Base-by-base conservation (phyloP, 2,329 filamentous ascomycete genomes). In the Dactylellina sp. region DNA sequence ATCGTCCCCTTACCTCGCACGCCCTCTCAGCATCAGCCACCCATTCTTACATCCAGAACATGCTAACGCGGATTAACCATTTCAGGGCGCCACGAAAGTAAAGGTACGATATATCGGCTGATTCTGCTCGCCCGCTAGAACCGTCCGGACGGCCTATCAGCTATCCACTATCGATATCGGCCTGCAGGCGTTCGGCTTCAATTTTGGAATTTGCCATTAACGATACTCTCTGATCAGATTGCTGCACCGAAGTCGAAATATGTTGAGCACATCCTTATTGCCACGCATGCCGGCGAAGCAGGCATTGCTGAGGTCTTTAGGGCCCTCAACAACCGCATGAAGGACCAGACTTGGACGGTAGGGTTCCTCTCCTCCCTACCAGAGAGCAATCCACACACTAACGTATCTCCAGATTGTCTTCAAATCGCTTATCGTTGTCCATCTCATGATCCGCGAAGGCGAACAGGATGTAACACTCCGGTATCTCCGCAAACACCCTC, bases 301-400 rank as follows among this genome's bases (percentile, higher is more conserved):
- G 95, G 94, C 77, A 92, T 99, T 72, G 94, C 90, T 72, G 95
- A 99, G 83, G 91, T 99, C 80, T 98, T 99, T 81, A 89, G 95
- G 75, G 92, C 93, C 44, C 85, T 99, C 62, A 93, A 96, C 80
- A 88, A 92, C 81, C 89, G 95, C 59, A 83, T 99, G 77, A 90
- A 93, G 80, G 95, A 99, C 81, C 94, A 94, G 77, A 97, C 95
- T 85, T 99, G 95, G 95, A 99, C 95, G n/a, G 93, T 98, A 76
- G 44, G 75, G 32, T 32, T 40, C 25, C 49, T 22, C 28, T 12
- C 6, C 39, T 5, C 40, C 3, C 16, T 35, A 20, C 5, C 50
- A 12, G 3, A 14, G 11, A 25, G 39, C 46, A 16, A 22, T 28
- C 44, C 46, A 37, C 16, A 7, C 9, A 28, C 11, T 12, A 20